A percentile compares a stretch with the other conserved stretches of the same genome.
Evolutionary conservation across 371 early-diverging fungal species (phyloP).

Genomic region (Circinella minor): DNA sequence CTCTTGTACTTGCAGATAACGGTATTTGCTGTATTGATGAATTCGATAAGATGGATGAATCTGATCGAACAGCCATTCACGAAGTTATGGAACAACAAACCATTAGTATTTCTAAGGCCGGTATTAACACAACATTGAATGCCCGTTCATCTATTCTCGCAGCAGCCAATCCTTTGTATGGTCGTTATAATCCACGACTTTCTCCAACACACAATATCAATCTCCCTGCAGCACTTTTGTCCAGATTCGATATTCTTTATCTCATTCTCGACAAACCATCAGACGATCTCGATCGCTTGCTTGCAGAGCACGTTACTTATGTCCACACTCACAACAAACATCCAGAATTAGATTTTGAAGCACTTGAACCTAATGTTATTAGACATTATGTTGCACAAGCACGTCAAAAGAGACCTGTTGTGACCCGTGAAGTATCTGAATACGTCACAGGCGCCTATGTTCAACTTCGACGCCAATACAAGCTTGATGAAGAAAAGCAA

Average conservation of each 20-base stretch:
- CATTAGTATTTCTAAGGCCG: constrained; percentile 91
- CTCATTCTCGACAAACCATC: constrained; percentile 87
- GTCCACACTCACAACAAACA: constrained; percentile 89
- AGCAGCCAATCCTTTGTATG: constrained; percentile 90
- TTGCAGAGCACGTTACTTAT: constrained; percentile 91
- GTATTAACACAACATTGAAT: constrained; percentile 93
- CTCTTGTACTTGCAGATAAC: constrained; percentile 89
- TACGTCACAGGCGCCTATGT: constrained; percentile 92
- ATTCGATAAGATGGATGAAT: constrained; percentile 93
- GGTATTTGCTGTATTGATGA: constrained; percentile 97
- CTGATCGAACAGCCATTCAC: constrained; percentile 90
- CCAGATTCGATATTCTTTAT: constrained; percentile 97
- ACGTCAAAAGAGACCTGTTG: constrained; percentile 72
- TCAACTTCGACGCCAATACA: constrained; percentile 74
- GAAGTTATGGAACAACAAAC: constrained; percentile 99
- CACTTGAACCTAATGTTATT: constrained; percentile 72
- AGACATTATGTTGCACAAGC: constrained; percentile 90
- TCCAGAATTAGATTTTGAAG: constrained; percentile 69
- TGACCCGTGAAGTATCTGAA: constrained; percentile 79
- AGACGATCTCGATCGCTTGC: constrained; percentile 71
- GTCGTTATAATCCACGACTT: constrained; percentile 83
- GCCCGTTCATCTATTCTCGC: constrained; percentile 91
- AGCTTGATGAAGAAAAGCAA: constrained; percentile 64
- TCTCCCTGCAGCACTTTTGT: constrained; percentile 94
- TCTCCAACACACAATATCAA: constrained; percentile 93